A percentile compares a stretch with the other conserved stretches of the same genome.
These are phyloP conservation scores for Raddia guianensis DNA, from an alignment of 176 grass and related monocot genomes.

Conservation along the genomic window DNA sequence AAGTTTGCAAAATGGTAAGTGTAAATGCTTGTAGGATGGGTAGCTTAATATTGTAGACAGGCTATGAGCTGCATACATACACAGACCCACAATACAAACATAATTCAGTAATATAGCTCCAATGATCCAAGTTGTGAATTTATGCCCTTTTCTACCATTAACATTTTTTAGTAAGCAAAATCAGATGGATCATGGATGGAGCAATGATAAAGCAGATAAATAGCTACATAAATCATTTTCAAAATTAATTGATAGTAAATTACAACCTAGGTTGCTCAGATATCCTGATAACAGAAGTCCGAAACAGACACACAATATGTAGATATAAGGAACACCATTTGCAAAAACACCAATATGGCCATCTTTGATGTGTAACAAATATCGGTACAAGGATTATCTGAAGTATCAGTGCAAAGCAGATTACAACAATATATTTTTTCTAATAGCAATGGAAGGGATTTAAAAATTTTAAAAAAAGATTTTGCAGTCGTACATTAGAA, in stretches of 20 bases:
- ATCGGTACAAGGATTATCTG: too few relatives aligned
- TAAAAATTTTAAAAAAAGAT: background rate
- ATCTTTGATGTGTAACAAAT: too few relatives aligned
- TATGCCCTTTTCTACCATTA: background rate
- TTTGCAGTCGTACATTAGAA: background rate
- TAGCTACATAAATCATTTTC: background rate
- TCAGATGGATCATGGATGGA: background rate
- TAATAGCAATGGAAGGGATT: background rate
- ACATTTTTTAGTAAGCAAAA: background rate
- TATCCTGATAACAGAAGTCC: too few relatives aligned
- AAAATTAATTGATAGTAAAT: background rate
- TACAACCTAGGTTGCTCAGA: background rate
- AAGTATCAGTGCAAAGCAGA: background rate
- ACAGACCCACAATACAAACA: background rate
- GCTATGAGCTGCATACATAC: background rate
- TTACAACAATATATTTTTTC: background rate
- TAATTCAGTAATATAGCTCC: background rate
- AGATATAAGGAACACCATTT: too few relatives aligned
- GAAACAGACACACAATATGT: too few relatives aligned
- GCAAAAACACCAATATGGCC: too few relatives aligned
- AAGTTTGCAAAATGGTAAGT: background rate
- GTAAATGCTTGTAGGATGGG: background rate
- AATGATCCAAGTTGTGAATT: conserved; percentile 17
- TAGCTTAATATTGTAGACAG: background rate
- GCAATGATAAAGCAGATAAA: background rate